Base-by-base conservation (phyloP, 768 basidiomycete genomes). In the Podaxis sp. region DNA sequence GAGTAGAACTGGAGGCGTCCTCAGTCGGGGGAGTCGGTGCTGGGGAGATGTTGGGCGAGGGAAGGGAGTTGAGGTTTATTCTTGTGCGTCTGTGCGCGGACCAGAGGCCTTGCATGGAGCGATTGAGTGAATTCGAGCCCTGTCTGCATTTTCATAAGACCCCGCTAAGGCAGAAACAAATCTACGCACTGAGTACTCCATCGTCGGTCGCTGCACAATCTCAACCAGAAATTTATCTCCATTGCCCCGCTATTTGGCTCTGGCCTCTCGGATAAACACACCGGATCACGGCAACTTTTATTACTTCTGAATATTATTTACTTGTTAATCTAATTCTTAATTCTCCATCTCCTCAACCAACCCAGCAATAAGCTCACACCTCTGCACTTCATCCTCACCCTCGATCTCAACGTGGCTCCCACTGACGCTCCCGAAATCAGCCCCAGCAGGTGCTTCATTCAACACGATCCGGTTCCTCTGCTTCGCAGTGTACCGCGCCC, bases 51-150 rank as follows among this genome's bases (percentile, higher is more conserved):
- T 66, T 74, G 51, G 75, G 64, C 22, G 73, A 66, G 4, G 73
- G 63, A 64, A 76, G 67, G 4, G 76, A 72, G 65, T 93, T 93
- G 59, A 92, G 75, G 66, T 93, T 93, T 12, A 93, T 55, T 70
- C 82, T 87, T n/a, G 82, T 81, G 43, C 87, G 77, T 59, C 61
- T 49, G 25, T 92, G 89, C 11, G 75, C 79, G 0, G 87, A 84
- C 91, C 91, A 93, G 19, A 91, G 79, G 24, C 84, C 86, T 73
- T 91, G 90, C 86, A 91, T 90, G 24, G 89, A 90, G 60, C 81
- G 79, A 74, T 93, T 93, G 67, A 93, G 78, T 17, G 82, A 73
- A 76, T 93, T 93, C 62, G 88, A 81, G 58, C 83, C 86, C 89
- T 91, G 70, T 75, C 87, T 88, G 77, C 72, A 70, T 72, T 72